Percentiles rank a stretch among this genome's conserved stretches.
phyloP scores from a whole-genome alignment of 169 alveolate species.

The Cryptosporidium muris region DNA sequence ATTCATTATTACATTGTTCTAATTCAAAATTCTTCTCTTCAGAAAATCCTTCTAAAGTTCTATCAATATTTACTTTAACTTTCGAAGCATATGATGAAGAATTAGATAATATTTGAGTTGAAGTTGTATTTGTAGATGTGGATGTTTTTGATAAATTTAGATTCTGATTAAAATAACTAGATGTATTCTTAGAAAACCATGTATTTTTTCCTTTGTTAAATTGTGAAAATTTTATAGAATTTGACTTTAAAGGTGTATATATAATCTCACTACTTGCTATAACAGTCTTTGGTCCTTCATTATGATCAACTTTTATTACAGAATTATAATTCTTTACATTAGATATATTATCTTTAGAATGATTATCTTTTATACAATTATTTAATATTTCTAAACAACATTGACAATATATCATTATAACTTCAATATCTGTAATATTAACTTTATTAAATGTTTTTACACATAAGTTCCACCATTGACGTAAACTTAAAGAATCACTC shows the following conservation, averaged over 20 bases:
- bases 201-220: too few species aligned
- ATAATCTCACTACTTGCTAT: conserved; percentile 29
- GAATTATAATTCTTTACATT: not conserved
- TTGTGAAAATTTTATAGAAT: too few species aligned
- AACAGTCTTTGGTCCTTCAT: conserved; percentile 22
- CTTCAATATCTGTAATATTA: conserved; percentile 18
- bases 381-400: conserved; percentile 21
- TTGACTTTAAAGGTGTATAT: not conserved
- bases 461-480: conserved; percentile 56
- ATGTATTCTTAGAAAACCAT: too few species aligned
- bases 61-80: too few species aligned
- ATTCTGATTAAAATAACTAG: too few species aligned
- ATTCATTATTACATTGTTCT: too few species aligned
- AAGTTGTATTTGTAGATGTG: too few species aligned
- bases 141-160: too few species aligned
- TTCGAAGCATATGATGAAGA: too few species aligned
- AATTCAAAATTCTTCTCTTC: too few species aligned
- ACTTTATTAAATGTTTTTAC: conserved; percentile 44
- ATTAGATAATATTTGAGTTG: too few species aligned
- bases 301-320: not conserved
- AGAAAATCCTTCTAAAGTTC: too few species aligned
- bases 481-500: conserved; percentile 1
- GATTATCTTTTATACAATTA: conserved; percentile 2
- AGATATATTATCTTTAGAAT: not conserved
- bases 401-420: conserved; percentile 29